Evolutionary conservation across 495 filamentous ascomycete species (phyloP), one percentile per base, ranked within the genome.

Genomic region (Penicillium longicatenatum): DNA sequence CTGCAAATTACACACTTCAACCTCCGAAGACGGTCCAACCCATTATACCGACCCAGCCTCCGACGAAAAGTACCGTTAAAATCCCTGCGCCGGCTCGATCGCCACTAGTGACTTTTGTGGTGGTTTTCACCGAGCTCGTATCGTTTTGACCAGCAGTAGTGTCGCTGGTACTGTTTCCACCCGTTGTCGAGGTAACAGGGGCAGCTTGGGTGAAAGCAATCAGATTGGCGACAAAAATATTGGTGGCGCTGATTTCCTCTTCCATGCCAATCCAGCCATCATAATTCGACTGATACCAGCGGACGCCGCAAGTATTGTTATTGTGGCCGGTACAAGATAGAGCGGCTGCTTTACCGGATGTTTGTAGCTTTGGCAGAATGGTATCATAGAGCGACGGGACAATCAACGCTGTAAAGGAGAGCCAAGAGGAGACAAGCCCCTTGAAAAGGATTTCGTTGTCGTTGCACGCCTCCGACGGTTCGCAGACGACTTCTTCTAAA

Each of bases 381-480:
- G 67, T 69, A 44, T 80, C 69, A 47, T 76, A 81, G 1, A 87
- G 91, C 64, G 81, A 88, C 1, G 78, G 78, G 12, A 76, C 75
- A 1, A 92, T 80, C 56, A 91, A 84, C 1, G 85, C 85, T 6
- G 86, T 84, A 7, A 84, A 79, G 1, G 87, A 85, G 74, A 96
- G 83, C 88, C 90, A 93, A 6, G 86, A 82, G 7, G 87, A 76
- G 8, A 92, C 77, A 61, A 91, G 89, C 5, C 88, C 89, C 67
- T 93, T 93, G 82, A 95, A 94, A 22, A 85, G 84, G 50, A 86
- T 84, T 64, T 91, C 87, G 71, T 93, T 89, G 52, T 82, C 66
- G 68, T 87, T 77, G 73, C 89, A 92, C 49, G 76, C 78, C 43
- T 70, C 74, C 16, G 65, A 64, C 0, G 73, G 66, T 62, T 93